Conservation (phyloP, 768 basidiomycete species). For the Tylopilus sp. region DNA sequence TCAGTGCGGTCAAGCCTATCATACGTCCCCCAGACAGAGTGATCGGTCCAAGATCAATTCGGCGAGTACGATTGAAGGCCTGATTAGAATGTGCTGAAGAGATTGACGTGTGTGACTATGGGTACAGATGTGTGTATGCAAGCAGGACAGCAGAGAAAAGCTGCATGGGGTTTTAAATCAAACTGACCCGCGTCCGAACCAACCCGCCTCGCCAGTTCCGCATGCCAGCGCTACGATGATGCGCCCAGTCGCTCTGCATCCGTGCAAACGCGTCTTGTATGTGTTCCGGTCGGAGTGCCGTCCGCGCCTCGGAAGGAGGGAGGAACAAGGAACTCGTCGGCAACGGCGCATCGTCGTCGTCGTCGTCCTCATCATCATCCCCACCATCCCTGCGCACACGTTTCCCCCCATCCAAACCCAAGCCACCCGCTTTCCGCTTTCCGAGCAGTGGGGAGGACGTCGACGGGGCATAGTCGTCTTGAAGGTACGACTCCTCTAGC, state of each 20-base stretch:
- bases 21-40: slow-evolving; percentile 19
- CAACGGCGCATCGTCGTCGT: slow-evolving; percentile 64
- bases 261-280: slow-evolving; percentile 88
- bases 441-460: slow-evolving; percentile 56
- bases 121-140: too few species aligned
- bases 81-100: too few species aligned
- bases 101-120: background rate
- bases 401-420: slow-evolving; percentile 42
- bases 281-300: slow-evolving; percentile 76
- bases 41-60: background rate
- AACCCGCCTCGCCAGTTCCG: slow-evolving; percentile 87
- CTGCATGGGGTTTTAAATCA: slow-evolving; percentile 47
- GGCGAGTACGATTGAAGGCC: too few species aligned
- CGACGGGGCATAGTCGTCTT: slow-evolving; percentile 53
- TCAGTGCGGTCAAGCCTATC: slow-evolving; percentile 42
- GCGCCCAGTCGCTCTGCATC: slow-evolving; percentile 86
- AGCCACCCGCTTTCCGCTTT: slow-evolving; percentile 59
- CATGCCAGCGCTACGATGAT: slow-evolving; percentile 81
- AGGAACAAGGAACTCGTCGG: slow-evolving; percentile 75
- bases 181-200: slow-evolving; percentile 70
- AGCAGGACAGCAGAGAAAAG: background rate
- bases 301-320: slow-evolving; percentile 77
- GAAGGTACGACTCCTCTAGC: slow-evolving; percentile 66
- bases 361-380: slow-evolving; percentile 36
- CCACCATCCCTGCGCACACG: slow-evolving; percentile 46